Conservation (phyloP, 768 basidiomycete species). For the Clitopilus hobsonii region DNA sequence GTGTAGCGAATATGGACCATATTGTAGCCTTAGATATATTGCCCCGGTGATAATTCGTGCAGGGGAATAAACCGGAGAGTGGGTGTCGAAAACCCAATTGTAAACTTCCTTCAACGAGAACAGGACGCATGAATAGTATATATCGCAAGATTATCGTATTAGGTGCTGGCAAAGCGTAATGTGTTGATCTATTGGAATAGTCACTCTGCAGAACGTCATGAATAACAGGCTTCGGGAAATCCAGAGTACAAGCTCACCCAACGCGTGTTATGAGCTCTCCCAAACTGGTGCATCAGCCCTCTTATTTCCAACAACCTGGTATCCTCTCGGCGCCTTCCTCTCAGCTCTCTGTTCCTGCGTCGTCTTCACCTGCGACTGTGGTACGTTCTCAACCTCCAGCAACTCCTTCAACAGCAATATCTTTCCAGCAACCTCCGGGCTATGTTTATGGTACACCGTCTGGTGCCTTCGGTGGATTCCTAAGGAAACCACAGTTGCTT, state of each 20-base stretch:
- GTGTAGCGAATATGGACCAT: too few species aligned
- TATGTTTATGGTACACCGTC: conserved; percentile 77
- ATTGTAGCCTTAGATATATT: too few species aligned
- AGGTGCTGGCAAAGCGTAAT: too few species aligned
- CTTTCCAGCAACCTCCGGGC: conserved; percentile 75
- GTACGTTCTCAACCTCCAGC: conserved; percentile 83
- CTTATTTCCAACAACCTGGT: conserved; percentile 45
- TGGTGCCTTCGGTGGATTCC: conserved; percentile 82
- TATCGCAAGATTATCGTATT: too few species aligned
- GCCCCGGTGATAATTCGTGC: too few species aligned
- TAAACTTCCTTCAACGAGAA: too few species aligned
- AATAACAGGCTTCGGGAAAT: too few species aligned
- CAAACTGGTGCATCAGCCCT: neutral
- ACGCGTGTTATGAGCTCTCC: neutral
- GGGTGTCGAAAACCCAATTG: too few species aligned
- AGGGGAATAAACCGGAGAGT: too few species aligned
- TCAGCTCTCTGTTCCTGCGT: conserved; percentile 64
- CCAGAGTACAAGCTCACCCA: neutral
- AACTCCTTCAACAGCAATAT: conserved; percentile 88
- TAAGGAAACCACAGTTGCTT: conserved; percentile 74
- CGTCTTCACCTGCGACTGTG: conserved; percentile 59
- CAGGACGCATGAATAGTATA: too few species aligned
- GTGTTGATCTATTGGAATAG: too few species aligned
- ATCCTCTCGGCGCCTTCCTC: conserved; percentile 65
- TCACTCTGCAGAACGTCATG: too few species aligned